These are phyloP conservation scores for Aureobasidium zeae DNA, from an alignment of 2,329 filamentous ascomycete genomes.

Conservation along the genomic window DNA sequence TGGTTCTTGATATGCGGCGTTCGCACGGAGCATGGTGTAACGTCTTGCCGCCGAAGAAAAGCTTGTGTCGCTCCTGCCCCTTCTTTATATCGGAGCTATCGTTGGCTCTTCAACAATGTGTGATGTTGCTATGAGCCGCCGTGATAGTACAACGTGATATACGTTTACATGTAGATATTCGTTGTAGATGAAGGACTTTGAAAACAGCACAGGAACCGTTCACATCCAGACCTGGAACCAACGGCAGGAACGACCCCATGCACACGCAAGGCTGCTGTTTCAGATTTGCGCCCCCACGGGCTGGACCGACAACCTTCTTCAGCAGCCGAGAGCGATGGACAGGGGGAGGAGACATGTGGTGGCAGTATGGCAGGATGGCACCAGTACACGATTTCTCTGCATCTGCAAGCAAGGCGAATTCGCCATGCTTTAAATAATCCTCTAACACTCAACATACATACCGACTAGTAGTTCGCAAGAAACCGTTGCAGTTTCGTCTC, in stretches of 20 bases:
- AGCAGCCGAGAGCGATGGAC: slow-evolving; percentile 9
- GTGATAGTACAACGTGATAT: not conserved
- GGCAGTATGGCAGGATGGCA: no score
- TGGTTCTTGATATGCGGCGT: slow-evolving; percentile 3
- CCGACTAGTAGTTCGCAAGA: no score
- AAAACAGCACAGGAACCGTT: not conserved
- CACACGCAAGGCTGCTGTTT: not conserved
- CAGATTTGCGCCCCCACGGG: slow-evolving; percentile 2
- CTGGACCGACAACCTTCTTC: slow-evolving; percentile 10
- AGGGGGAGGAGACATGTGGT: no score
- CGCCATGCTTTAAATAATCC: not conserved
- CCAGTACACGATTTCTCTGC: no score
- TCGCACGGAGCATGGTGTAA: slow-evolving; percentile 10
- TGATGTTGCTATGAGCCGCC: slow-evolving; percentile 1
- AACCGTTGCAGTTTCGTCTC: not conserved
- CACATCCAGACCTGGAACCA: not conserved
- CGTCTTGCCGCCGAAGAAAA: slow-evolving; percentile 2
- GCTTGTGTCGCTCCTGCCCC: slow-evolving; percentile 8
- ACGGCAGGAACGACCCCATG: not conserved
- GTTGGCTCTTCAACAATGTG: slow-evolving; percentile 1
- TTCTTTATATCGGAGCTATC: not conserved
- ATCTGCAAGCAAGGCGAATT: not conserved
- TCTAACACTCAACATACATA: not conserved
- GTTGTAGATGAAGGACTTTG: not conserved
- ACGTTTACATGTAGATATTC: not conserved